phyloP scores from a whole-genome alignment of 176 grass and related monocot species.

The Triticum urartu region DNA sequence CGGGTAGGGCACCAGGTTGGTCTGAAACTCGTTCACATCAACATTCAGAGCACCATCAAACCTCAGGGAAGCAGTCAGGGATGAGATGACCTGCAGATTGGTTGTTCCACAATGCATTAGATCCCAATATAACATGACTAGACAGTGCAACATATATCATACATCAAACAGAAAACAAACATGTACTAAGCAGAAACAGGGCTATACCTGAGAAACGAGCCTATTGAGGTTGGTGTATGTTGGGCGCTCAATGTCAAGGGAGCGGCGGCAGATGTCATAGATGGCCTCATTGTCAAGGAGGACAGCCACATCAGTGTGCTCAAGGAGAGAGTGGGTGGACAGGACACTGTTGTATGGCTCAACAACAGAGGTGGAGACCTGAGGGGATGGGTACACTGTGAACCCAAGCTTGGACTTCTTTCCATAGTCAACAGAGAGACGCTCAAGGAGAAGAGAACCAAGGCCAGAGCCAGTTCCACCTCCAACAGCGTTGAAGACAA shows the following conservation, averaged over 20 bases:
- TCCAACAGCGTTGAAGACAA: slow-evolving; percentile 56
- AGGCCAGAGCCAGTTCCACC: slow-evolving; percentile 57
- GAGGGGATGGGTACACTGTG: slow-evolving; percentile 60
- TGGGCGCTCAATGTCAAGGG: slow-evolving; percentile 62
- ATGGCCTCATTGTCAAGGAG: slow-evolving; percentile 54
- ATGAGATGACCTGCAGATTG: slow-evolving; percentile 45
- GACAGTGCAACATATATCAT: background rate
- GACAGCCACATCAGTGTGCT: slow-evolving; percentile 50
- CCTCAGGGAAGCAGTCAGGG: slow-evolving; percentile 52
- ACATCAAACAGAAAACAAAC: background rate
- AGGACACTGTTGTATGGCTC: slow-evolving; percentile 69
- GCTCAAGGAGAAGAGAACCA: slow-evolving; percentile 55
- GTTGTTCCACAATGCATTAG: background rate
- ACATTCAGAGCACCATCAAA: slow-evolving; percentile 62
- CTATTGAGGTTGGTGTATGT: slow-evolving; percentile 64
- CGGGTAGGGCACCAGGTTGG: slow-evolving; percentile 51
- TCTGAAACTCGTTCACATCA: slow-evolving; percentile 56
- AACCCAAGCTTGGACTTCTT: slow-evolving; percentile 66
- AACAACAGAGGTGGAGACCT: slow-evolving; percentile 62
- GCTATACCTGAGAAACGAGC: slow-evolving; percentile 49
- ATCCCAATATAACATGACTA: background rate
- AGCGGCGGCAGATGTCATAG: slow-evolving; percentile 60
- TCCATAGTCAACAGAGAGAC: slow-evolving; percentile 54
- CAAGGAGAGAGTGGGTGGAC: slow-evolving; percentile 55
- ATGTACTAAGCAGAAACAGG: background rate